Evolutionary conservation across 352 stramenopile genomes (phyloP), one percentile per base, ranked within the genome.

Genomic region (Phytophthora melonis): DNA sequence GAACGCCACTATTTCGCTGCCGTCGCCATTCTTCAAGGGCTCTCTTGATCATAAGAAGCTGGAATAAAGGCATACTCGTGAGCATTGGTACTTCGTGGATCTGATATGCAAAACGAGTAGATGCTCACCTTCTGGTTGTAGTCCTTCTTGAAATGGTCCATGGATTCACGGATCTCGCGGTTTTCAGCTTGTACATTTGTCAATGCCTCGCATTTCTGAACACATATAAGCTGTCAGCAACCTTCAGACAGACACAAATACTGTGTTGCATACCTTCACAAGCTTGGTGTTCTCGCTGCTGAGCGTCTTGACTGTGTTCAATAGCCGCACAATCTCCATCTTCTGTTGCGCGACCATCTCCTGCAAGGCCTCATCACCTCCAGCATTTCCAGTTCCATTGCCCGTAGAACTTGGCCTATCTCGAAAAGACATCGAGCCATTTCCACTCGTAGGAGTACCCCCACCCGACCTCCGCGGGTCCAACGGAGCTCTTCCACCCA

Each of bases 21-120:
- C 90, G 77, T 63, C 87, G 80, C 90, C 90, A 97, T 53, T 97
- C 90, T 80, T 97, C 90, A n/a, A 97, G 75, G n/a, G 90, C 90
- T 47, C 82, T 83, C 63, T 97, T 97, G 63, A 97, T 93, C 86
- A 94, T 93, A n/a, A 93, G 77, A 58, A 97, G 84, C 88, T 96
- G 58, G 11, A 63, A 58, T 13, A 53, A 27, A 50, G 23, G 53
- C 2, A 58, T 10, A 18, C 61, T 11, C 8, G 34, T 68, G 16
- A 61, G 23, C 25, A 55, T 13, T 7, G 36, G 13, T 45, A 18
- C 39, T 8, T n/a, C 16, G 39, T 13, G 39, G 14, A 7, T 3
- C 4, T n/a, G 39, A 16, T 45, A 45, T 18, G 13, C 39, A 45
- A 45, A n/a, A 49, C 18, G 16, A 25, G 3, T n/a, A 69, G 41